Evolutionary conservation across 2,329 filamentous ascomycete genomes (phyloP), one percentile per base, ranked within the genome.

Genomic region (Ophiostoma pallidulum): DNA sequence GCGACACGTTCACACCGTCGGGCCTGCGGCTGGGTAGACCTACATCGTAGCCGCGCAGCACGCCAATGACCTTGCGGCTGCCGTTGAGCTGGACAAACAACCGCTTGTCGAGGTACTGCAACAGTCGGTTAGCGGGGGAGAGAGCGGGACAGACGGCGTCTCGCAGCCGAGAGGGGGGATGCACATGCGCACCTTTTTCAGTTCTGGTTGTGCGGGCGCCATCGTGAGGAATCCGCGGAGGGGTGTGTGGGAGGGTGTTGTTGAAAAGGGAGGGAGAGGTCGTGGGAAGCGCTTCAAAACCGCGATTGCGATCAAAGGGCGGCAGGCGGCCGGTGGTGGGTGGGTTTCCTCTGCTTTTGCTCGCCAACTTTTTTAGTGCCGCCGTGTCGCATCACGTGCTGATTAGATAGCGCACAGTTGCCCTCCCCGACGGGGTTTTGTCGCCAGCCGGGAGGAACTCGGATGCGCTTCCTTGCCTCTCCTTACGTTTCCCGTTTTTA

Each of bases 201-300:
- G 80, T 74, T 98, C 94, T 60, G 92, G 92, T 72, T 97, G 92
- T 66, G 92, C 90, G 82, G 94, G 91, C 72, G 92, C 88, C 92
- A 98, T 98, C 57, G 74, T 85, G 72, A 35, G 33, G 29, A 42
- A 14, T 50, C n/a, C n/a, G 37, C 16, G 32, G 18, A 7, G 20
- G 32, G 29, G 24, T 28, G 24, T 47, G 48, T 43, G 29, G 38
- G n/a, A 24, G 32, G 31, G 28, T 33, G 32, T n/a, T 18, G 20
- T 32, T 32, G 9, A 24, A 5, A 36, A 16, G 40, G 41, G 47
- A 41, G 48, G 60, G 52, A 58, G 56, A 60, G 57, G 59, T 57
- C 56, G 59, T 58, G 28, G 49, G 45, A 43, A 32, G 31, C 32
- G 45, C 29, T 47, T 16, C 24, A 32, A 38, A 41, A 39, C 26